Base-by-base conservation (phyloP, 2,329 filamentous ascomycete genomes). In the Polytolypa hystricis region DNA sequence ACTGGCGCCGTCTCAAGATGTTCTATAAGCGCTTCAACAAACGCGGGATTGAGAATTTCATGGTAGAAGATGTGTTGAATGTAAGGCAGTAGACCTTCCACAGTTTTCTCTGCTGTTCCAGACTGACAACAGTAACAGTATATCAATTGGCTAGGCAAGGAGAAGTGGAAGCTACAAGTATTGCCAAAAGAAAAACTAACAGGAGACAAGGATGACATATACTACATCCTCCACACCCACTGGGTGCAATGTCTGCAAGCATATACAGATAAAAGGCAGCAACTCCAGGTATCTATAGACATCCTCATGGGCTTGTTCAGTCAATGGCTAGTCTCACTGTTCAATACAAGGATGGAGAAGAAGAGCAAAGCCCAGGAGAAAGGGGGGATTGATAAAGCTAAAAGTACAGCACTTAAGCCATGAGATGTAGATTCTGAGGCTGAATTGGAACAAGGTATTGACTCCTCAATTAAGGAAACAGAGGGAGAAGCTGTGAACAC, bases 1-100 rank as follows among this genome's bases (percentile, higher is more conserved):
- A 33, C 31, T 33, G 31, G 19, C 12, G 31, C 10, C 12, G 31
- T 33, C 31, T 33, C 14, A 33, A 25, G 31, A 33, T 21, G 31
- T 25, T 33, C 20, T 25, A 33, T 8, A 2, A 7, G 14, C 20
- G 8, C 7, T 12, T 33, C 16, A 33, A 33, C 12, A 25, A 33
- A 25, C 19, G 20, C 9, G 20, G 12, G 15, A 14, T 33, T 21
- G 20, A 33, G 14, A 16, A 12, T 12, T 25, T 33, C 20, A 33
- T 14, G 8, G 19, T 3, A 25, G 19, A 33, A 25, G 31, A 33
- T 25, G 20, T 25, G 14, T 25, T 33, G 12, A 33, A 33, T 33
- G 20, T 33, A 33, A 25, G 18, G 2, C n/a, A 14, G 25, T 21
- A 19, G 16, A 12, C 21, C n/a, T 25, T n/a, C 21, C 21, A 7